Evolutionary conservation across 345 rosid genomes (phyloP), one percentile per base, ranked within the genome.

Genomic region (Sapria himalayana): DNA sequence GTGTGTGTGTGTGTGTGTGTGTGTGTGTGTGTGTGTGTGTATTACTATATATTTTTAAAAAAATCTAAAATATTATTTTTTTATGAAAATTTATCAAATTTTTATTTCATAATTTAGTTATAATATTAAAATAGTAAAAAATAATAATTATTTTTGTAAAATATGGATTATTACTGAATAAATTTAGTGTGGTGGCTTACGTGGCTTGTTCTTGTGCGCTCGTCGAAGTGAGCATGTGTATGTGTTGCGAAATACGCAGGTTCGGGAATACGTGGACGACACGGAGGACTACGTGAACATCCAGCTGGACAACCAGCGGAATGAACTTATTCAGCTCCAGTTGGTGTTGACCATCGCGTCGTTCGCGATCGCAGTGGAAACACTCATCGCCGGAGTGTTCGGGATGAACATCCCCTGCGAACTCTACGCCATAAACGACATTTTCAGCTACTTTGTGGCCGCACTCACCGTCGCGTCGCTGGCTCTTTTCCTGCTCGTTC

Each of bases 261-360:
- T 86, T 17, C 75, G 97, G 1, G 97, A 86, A 51, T 81, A 86
- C 44, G 81, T 86, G 25, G 93, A 81, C 43, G 96, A 85, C 54
- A 81, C 96, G 2, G 93, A 85, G 63, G 94, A 85, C 54, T 85
- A 78, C 7, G 92, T 85, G 39, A 85, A 85, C 47, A 81, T 85
- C 47, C 96, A 81, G 48, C 74, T 81, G 5, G 85, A 75, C 61
- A 78, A 78, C 53, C 96, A 78, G 58, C 76, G 94, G 16, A 86
- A 86, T 14, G 84, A 85, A 52, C 76, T 85, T 50, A 81, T 85
- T 55, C 92, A 85, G 58, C 74, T 81, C 12, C 92, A 81, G 52
- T 54, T 81, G 75, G 70, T 54, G 14, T 54, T 85, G 54, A 81
- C 81, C 19, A 81, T 81, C 47, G 84, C 85, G 13, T 73, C 86